These are phyloP conservation scores for Zelopaecilomyces penicillatus DNA, from an alignment of 2,329 filamentous ascomycete species.

Conservation along the genomic window DNA sequence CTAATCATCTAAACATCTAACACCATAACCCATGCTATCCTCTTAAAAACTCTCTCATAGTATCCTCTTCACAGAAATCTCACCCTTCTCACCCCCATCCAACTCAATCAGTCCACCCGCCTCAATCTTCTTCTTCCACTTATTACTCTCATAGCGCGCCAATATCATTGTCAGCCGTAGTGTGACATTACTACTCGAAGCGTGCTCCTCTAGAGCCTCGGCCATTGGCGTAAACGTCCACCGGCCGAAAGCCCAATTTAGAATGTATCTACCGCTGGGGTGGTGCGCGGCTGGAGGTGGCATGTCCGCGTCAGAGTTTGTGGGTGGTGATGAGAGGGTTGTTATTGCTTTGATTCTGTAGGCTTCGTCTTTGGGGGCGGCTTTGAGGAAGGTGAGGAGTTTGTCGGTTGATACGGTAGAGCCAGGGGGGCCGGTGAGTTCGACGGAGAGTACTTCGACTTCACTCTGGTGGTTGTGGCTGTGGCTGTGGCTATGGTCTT, in stretches of 20 bases:
- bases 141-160: slow-evolving; percentile 62
- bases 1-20: neutral
- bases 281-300: slow-evolving; percentile 23
- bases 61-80: slow-evolving; percentile 45
- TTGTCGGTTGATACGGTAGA: slow-evolving; percentile 47
- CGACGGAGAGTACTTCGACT: slow-evolving; percentile 85
- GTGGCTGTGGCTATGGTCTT: slow-evolving; percentile 23
- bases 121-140: slow-evolving; percentile 70
- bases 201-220: slow-evolving; percentile 37
- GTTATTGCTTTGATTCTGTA: slow-evolving; percentile 83
- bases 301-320: slow-evolving; percentile 42
- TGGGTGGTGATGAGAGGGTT: slow-evolving; percentile 37
- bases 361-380: slow-evolving; percentile 83
- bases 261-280: slow-evolving; percentile 58
- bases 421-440: slow-evolving; percentile 41
- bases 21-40: too few species aligned
- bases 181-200: slow-evolving; percentile 44
- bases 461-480: slow-evolving; percentile 63
- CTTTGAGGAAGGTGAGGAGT: slow-evolving; percentile 57
- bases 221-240: slow-evolving; percentile 74
- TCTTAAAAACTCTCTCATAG: slow-evolving; percentile 20
- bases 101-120: slow-evolving; percentile 44
- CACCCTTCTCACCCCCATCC: slow-evolving; percentile 35
- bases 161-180: slow-evolving; percentile 70
- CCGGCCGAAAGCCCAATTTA: slow-evolving; percentile 96